Evolutionary conservation across 768 basidiomycete species (phyloP), one percentile per base, ranked within the genome.

Genomic region (Termitomyces sp.): DNA sequence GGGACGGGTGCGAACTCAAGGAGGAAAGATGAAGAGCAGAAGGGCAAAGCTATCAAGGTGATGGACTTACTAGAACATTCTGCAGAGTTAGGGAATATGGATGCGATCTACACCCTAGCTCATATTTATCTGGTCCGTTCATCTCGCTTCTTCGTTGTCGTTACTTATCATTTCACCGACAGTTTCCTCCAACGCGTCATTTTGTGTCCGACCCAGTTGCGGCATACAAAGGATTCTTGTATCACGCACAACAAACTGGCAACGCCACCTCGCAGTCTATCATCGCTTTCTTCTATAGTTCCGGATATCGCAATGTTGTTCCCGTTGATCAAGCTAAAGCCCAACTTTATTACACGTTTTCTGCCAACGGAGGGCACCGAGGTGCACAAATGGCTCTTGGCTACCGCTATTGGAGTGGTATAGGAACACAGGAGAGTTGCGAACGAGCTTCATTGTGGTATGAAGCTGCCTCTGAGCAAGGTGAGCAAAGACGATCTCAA

Each of bases 371-470:
- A 2, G 92, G 90, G 0, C 84, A 95, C 74, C 87, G 88, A 66
- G 90, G 91, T 6, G 91, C 96, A 0, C 89, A 95, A 71, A 95
- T 96, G 92, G 87, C 94, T 2, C 79, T 98, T 36, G 97, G 89
- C 0, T 98, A 96, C 73, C 85, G 95, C 32, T 89, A 96, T 69
- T 98, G 95, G 96, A 89, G 91, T 42, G 97, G 97, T 1, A 97
- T 99, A 60, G 92, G 96, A 12, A 89, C 94, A 0, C 77, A 86
- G 56, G 94, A 98, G 71, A 87, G 88, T 66, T 98, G 97, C 73
- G 81, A 87, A 67, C 79, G 84, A 12, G 92, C 97, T 15, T 76
- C 94, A 57, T 83, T 84, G 32, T 98, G 93, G 90, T 99, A 98
- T 71, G 91, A 94, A 69, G 80, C 79, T 45, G 94, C 95, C 0